Percentiles rank a stretch among this genome's conserved stretches.
These are phyloP conservation scores for Wickerhamiella shivajii DNA, from an alignment of 805 yeast species.

Conservation along the genomic window DNA sequence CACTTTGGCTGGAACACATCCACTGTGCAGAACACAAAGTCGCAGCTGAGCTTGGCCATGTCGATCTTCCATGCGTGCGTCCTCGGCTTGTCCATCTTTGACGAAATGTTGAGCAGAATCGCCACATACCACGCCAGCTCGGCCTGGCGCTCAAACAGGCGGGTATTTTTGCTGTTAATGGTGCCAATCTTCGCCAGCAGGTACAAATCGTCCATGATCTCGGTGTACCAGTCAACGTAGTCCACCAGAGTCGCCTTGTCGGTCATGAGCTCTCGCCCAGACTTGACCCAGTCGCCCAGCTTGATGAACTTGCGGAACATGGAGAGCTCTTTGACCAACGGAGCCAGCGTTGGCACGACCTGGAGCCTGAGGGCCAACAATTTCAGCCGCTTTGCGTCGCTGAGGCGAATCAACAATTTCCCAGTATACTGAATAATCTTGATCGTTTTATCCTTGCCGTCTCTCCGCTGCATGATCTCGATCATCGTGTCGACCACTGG, in stretches of 20 bases:
- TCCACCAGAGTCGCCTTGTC: slow-evolving; percentile 1
- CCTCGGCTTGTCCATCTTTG: slow-evolving; percentile 3
- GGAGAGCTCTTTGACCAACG: slow-evolving; percentile 18
- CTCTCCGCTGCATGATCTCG: slow-evolving; percentile 15
- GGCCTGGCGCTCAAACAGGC: slow-evolving; percentile 16
- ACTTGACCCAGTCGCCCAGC: slow-evolving; percentile 20
- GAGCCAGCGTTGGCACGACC: slow-evolving; percentile 11
- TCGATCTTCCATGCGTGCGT: slow-evolving; percentile 7
- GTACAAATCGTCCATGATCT: slow-evolving; percentile 21
- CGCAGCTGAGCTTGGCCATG: slow-evolving; percentile 18
- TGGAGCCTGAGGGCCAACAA: not conserved
- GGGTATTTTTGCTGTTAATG: slow-evolving; percentile 12
- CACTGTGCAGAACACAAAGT: slow-evolving; percentile 19
- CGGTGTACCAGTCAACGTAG: slow-evolving; percentile 18
- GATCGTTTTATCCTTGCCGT: slow-evolving; percentile 21
- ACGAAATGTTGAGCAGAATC: slow-evolving; percentile 14
- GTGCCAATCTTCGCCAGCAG: slow-evolving; percentile 20
- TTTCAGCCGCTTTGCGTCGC: slow-evolving; percentile 5
- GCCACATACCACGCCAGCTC: slow-evolving; percentile 19
- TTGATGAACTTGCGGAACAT: slow-evolving; percentile 22
- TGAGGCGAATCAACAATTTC: slow-evolving; percentile 16
- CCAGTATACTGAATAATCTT: slow-evolving; percentile 21
- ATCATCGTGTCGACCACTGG: slow-evolving; percentile 8
- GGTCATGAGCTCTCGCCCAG: slow-evolving; percentile 9
- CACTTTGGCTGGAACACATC: slow-evolving; percentile 18